Base-by-base conservation (phyloP, 164 flowering plant species). In the Magnolia sinica region DNA sequence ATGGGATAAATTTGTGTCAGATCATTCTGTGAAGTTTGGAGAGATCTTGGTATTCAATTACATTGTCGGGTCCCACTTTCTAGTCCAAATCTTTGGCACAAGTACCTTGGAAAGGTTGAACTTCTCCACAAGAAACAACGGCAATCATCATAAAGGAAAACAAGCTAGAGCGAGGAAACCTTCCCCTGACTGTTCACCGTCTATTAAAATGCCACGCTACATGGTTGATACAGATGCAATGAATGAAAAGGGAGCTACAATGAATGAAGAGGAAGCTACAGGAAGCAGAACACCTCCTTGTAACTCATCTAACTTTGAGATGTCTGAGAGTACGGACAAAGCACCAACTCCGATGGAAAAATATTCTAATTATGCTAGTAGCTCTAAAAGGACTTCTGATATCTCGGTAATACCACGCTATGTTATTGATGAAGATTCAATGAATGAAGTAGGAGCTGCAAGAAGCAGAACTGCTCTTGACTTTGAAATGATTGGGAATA, bases 11-110 rank as follows among this genome's bases (percentile, higher is more conserved):
- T 90, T 88, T 84, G 76, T 78, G 24, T 68, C 16, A 29, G 88
- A 85, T n/a, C 90, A 90, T 73, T 74, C 74, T 59, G 63, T 90
- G n/a, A 55, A 83, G 65, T 7, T 73, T 50, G 91, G 91, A 70
- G 84, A 90, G 55, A 74, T 87, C 68, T 8, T 90, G 65, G 49
- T 84, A 1, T 88, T 89, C 74, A 7, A 74, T 72, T 84, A 86
- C 64, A 69, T 82, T 24, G 11, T 19, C 50, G 86, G 77, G 31
- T 82, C 86, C 0, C 85, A 83, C 67, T 90, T 89, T 77, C 64
- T 79, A 58, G 89, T 87, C 45, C 80, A 84, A 27, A 79, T 89
- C 7, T 87, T 64, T 49, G 75, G 72, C 13, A 82, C 13, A 73
- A 84, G 69, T 82, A 87, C 80, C 8, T 83, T 85, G 27, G 84